phyloP scores from a whole-genome alignment of 164 flowering plant genomes.

The Houttuynia cordata region DNA sequence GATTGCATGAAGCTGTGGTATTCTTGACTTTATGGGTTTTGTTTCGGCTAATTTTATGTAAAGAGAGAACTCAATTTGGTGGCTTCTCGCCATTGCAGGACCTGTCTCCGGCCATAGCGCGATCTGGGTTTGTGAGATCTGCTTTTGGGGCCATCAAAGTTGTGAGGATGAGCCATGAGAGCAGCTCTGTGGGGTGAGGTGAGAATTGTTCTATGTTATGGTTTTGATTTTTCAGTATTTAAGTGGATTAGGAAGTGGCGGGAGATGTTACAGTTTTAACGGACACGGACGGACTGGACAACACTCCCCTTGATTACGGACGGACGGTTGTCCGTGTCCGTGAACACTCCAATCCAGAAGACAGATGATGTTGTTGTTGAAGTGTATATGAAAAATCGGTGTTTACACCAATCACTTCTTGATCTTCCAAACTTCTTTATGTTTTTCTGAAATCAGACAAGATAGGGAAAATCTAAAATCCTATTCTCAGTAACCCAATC shows the following conservation, averaged over 20 bases:
- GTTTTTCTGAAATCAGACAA: too few relatives aligned
- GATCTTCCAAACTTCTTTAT: too few relatives aligned
- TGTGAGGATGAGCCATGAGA: constrained; percentile 55
- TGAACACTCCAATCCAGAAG: too few relatives aligned
- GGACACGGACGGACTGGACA: too few relatives aligned
- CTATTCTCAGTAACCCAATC: too few relatives aligned
- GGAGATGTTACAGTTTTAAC: neutral
- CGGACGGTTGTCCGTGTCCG: too few relatives aligned
- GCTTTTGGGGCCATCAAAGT: neutral
- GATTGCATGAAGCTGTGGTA: constrained; percentile 17
- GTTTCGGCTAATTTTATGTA: constrained; percentile 35
- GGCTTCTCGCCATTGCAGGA: constrained; percentile 39
- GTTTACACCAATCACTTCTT: too few relatives aligned
- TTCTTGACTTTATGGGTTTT: constrained; percentile 31
- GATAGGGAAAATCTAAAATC: too few relatives aligned
- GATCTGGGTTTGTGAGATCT: constrained; percentile 3
- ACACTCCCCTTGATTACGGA: too few relatives aligned
- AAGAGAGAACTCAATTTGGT: constrained; percentile 27
- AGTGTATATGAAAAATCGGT: too few relatives aligned
- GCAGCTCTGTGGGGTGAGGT: constrained; percentile 66
- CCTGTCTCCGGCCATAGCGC: constrained; percentile 13
- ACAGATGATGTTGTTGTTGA: too few relatives aligned
- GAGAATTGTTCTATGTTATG: constrained; percentile 13
- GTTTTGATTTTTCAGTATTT: neutral
- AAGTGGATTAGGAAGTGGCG: neutral